Percentiles rank a stretch among this genome's conserved stretches.
Evolutionary conservation across 345 rosid genomes (phyloP).

Genomic region (Brassica nigra): DNA sequence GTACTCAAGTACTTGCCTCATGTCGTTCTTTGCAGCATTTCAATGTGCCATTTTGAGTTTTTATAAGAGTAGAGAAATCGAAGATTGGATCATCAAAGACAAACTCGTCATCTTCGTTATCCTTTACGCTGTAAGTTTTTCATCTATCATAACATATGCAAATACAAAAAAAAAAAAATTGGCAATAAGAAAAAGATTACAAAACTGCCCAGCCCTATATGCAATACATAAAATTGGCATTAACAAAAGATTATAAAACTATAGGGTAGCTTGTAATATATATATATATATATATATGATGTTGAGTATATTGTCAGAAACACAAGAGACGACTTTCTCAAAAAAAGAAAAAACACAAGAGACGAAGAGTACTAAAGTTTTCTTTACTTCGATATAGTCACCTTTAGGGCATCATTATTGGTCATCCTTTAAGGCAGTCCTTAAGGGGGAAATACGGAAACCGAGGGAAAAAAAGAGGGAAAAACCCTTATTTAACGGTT

Average conservation of each 20-base stretch:
- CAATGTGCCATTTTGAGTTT: conserved; percentile 56
- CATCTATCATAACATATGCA: background rate
- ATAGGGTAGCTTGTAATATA: background rate
- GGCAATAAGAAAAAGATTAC: background rate
- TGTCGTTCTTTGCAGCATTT: conserved; percentile 56
- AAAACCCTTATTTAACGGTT: too few species aligned
- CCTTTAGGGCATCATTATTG: background rate
- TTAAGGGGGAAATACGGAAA: too few species aligned
- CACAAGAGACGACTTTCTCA: background rate
- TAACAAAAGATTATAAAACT: background rate
- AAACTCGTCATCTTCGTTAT: conserved; percentile 46
- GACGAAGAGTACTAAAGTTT: too few species aligned
- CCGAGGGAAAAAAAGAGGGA: too few species aligned
- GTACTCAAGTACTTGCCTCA: conserved; percentile 60
- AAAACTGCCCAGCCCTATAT: background rate
- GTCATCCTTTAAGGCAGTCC: too few species aligned
- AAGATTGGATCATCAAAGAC: conserved; percentile 52
- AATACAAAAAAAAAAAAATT: background rate
- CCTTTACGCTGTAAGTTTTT: conserved; percentile 49
- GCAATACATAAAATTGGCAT: background rate
- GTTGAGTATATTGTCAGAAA: background rate
- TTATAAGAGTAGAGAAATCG: conserved; percentile 40
- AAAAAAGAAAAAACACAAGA: too few species aligned
- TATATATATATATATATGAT: background rate
- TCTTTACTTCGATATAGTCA: background rate